A percentile compares a stretch with the other conserved stretches of the same genome.
These are phyloP conservation scores for Phlyctochytrium arcticum DNA, from an alignment of 192 early-diverging fungal species.

Conservation along the genomic window DNA sequence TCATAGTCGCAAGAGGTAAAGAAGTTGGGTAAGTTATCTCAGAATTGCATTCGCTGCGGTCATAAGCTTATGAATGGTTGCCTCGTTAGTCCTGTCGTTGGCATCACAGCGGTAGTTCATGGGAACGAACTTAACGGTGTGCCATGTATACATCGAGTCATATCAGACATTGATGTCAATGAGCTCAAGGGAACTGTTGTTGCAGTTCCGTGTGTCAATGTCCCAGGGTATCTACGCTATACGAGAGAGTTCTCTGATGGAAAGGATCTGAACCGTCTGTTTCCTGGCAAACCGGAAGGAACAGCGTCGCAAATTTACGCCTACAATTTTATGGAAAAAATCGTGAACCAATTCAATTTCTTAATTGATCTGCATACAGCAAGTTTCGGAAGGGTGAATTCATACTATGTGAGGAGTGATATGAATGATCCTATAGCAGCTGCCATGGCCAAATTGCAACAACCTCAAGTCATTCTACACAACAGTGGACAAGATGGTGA, in stretches of 20 bases:
- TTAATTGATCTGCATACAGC: conserved; percentile 89
- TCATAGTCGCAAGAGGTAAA: conserved; percentile 73
- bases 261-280: conserved; percentile 79
- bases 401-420: conserved; percentile 81
- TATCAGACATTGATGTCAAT: conserved; percentile 69
- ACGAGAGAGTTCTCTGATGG: conserved; percentile 82
- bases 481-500: conserved; percentile 66
- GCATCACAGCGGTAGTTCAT: conserved; percentile 83
- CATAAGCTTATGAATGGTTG: no score
- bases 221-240: conserved; percentile 75
- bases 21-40: conserved; percentile 32
- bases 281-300: conserved; percentile 67
- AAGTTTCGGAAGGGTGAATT: conserved; percentile 78
- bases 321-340: conserved; percentile 74
- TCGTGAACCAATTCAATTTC: conserved; percentile 76
- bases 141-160: conserved; percentile 82
- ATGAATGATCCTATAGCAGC: conserved; percentile 73
- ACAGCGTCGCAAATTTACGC: conserved; percentile 80
- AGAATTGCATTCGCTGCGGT: neutral
- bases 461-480: conserved; percentile 68
- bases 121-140: conserved; percentile 93
- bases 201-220: conserved; percentile 84
- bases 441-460: conserved; percentile 77
- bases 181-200: conserved; percentile 79
- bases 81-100: conserved; percentile 40